phyloP scores from a whole-genome alignment of 129 eudicot species.

The Erigeron canadensis region DNA sequence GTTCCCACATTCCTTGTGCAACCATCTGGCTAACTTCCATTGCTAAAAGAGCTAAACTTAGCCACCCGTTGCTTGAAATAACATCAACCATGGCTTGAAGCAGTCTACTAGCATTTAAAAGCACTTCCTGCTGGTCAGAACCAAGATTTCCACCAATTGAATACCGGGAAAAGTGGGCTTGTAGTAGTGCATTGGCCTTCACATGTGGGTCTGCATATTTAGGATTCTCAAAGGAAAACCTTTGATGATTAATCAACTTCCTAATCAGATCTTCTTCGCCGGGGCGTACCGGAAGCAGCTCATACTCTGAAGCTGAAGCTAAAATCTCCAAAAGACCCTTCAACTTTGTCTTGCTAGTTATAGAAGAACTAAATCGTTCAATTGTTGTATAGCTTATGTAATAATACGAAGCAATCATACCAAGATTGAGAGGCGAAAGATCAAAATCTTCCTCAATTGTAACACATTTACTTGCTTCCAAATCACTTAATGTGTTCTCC shows the following conservation, averaged over 20 bases:
- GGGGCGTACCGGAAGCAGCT: constrained; percentile 67
- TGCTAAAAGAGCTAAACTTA: constrained; percentile 75
- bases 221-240: constrained; percentile 76
- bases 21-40: constrained; percentile 98
- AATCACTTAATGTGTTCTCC: constrained; percentile 70
- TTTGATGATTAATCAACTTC: constrained; percentile 58
- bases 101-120: constrained; percentile 63
- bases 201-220: constrained; percentile 73
- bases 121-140: constrained; percentile 86
- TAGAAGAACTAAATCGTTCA: constrained; percentile 70
- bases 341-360: constrained; percentile 68
- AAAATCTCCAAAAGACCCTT: constrained; percentile 84
- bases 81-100: constrained; percentile 97
- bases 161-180: constrained; percentile 91
- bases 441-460: constrained; percentile 55
- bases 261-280: constrained; percentile 77
- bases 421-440: constrained; percentile 79
- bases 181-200: constrained; percentile 73
- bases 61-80: constrained; percentile 92
- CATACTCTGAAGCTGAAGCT: constrained; percentile 85
- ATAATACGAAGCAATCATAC: constrained; percentile 81
- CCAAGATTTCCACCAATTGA: constrained; percentile 77
- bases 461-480: constrained; percentile 83
- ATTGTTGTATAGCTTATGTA: constrained; percentile 87
- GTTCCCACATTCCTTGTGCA: constrained; percentile 94